A percentile compares a stretch with the other conserved stretches of the same genome.
Evolutionary conservation across 805 yeast genomes (phyloP).

Genomic region (Yamadazyma philogaea): DNA sequence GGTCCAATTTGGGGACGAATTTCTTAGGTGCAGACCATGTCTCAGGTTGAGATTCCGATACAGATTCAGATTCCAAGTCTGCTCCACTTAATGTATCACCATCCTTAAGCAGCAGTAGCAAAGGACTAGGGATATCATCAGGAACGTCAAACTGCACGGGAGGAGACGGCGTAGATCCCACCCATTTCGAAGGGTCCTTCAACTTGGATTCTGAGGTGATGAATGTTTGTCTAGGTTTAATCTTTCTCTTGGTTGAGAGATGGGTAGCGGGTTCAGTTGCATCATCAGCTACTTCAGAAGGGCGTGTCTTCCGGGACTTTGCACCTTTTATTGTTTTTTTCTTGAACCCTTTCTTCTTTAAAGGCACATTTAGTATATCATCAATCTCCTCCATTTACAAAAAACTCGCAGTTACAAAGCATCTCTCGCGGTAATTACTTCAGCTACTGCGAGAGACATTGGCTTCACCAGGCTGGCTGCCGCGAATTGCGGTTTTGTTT

Average conservation of each 20-base stretch:
- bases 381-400: constrained; percentile 4
- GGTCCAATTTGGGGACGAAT: constrained; percentile 14
- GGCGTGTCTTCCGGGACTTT: neutral
- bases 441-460: neutral
- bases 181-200: constrained; percentile 4
- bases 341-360: constrained; percentile 6
- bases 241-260: neutral
- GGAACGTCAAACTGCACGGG: neutral
- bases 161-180: neutral
- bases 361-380: constrained; percentile 5
- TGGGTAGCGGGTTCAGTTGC: neutral
- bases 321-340: constrained; percentile 1
- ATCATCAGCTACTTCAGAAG: neutral
- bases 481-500: no score
- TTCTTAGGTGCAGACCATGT: constrained; percentile 1
- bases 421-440: neutral
- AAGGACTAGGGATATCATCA: neutral
- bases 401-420: neutral
- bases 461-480: no score
- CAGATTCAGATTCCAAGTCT: constrained; percentile 6
- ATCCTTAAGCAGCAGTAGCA: constrained; percentile 3
- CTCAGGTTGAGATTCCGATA: constrained; percentile 1
- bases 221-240: constrained; percentile 4
- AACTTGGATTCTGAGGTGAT: neutral
- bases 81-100: constrained; percentile 9